Base-by-base conservation (phyloP, 2,329 filamentous ascomycete species). In the Dothideomycetidae sp. region DNA sequence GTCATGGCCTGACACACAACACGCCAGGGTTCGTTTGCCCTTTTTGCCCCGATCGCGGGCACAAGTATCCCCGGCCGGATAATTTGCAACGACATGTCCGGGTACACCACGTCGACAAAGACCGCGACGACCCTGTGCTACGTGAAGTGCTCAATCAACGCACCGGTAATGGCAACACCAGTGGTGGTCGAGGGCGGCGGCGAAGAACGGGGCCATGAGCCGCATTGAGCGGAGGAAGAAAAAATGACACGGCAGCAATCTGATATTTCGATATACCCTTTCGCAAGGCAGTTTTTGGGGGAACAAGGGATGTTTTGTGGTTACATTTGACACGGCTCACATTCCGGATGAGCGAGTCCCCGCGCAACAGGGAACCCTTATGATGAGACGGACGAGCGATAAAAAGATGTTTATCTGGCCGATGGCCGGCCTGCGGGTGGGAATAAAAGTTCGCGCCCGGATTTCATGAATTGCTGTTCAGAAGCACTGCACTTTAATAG, bases 21-120 rank as follows among this genome's bases (percentile, higher is more conserved):
- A 93, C 84, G 5, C 90, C 90, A 1, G 88, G 88, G 42, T 98
- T 96, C 52, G 77, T 93, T 18, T 98, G 90, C 56, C 90, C 90
- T 0, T 96, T 94, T 54, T 98, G 90, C 56, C 81, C 84, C 1
- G 85, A 93, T 51, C 71, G 85, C 47, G 85, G 94, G 55, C 88
- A 94, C 57, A 86, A 81, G 54, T 96, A 96, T 56, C 90, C 90
- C 4, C 70, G 90, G 48, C 90, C 90, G 21, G 90, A 98, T 57
- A 96, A 96, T 64, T 63, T 98, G 39, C 88, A 94, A 64, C 76
- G 85, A 57, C 90, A 98, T 58, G 90, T 96, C 21, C 75, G 84
- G 38, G 84, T 90, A 29, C 88, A 96, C 55, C 90, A 96, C 55
- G 64, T 77, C 28, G 86, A 96, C 52, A 90, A 84, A 56, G 77